Conservation (phyloP, 345 rosid genomes). For the Gossypium bickii region DNA sequence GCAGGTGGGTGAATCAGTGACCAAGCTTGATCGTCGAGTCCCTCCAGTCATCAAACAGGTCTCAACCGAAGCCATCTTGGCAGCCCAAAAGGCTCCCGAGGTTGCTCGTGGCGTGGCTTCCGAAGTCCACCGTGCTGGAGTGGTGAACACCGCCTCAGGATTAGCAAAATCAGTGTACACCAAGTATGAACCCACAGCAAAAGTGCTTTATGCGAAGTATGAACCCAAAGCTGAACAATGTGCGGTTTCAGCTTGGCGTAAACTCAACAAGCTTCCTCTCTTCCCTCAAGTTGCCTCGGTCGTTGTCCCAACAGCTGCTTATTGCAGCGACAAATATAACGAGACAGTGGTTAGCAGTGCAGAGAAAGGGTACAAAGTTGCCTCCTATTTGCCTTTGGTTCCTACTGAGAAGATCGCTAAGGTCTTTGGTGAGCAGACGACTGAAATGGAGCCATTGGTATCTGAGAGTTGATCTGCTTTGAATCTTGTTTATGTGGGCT, state of each 20-base stretch:
- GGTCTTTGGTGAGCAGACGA: constrained; percentile 42
- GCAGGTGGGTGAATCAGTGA: constrained; percentile 68
- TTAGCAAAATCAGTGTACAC: constrained; percentile 61
- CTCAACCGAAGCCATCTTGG: constrained; percentile 61
- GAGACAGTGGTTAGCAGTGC: constrained; percentile 59
- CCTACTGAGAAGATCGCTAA: constrained; percentile 82
- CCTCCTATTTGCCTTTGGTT: constrained; percentile 74
- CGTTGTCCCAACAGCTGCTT: constrained; percentile 73
- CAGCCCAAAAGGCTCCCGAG: constrained; percentile 65
- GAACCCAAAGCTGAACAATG: constrained; percentile 87
- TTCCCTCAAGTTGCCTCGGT: constrained; percentile 75
- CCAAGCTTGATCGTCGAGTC: constrained; percentile 55
- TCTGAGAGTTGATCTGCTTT: constrained; percentile 23
- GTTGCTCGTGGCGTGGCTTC: constrained; percentile 61
- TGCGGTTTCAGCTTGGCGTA: constrained; percentile 78
- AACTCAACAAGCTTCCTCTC: constrained; percentile 69
- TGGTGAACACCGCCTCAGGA: constrained; percentile 66
- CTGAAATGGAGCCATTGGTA: constrained; percentile 30
- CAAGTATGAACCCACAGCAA: constrained; percentile 55
- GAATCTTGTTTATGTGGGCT: not conserved
- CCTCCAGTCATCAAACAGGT: constrained; percentile 72
- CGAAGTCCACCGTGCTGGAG: constrained; percentile 65
- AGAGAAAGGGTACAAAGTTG: constrained; percentile 74
- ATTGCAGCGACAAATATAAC: constrained; percentile 78
- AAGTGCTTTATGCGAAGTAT: constrained; percentile 44